These are phyloP conservation scores for Amauroascus niger DNA, from an alignment of 2,329 filamentous ascomycete species.

Conservation along the genomic window DNA sequence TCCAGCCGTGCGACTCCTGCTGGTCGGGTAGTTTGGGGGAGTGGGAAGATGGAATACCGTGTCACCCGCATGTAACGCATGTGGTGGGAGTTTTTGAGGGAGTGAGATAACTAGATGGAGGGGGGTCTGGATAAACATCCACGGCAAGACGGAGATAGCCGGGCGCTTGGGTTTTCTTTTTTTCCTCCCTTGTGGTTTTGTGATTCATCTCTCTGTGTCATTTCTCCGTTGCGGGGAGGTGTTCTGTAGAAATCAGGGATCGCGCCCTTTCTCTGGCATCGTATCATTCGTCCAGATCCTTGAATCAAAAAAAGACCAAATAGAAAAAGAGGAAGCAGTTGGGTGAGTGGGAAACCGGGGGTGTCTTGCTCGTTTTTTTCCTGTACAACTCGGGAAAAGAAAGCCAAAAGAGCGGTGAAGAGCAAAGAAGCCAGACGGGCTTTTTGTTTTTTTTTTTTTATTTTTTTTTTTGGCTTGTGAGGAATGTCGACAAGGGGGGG, in stretches of 20 bases:
- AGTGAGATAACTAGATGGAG: too few relatives aligned
- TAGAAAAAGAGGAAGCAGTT: too few relatives aligned
- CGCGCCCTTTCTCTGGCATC: background rate
- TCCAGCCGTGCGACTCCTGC: background rate
- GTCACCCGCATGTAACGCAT: background rate
- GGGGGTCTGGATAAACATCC: background rate
- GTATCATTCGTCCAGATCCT: background rate
- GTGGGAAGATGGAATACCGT: background rate
- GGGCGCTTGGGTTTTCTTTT: background rate
- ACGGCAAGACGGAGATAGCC: conserved; percentile 9
- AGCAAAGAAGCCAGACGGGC: background rate
- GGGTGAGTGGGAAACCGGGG: background rate
- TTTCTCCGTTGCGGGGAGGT: background rate
- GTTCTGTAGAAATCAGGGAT: background rate
- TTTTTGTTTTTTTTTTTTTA: too few relatives aligned
- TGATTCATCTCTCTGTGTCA: background rate
- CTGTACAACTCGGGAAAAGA: background rate
- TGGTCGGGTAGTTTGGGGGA: background rate
- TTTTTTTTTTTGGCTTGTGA: too few relatives aligned
- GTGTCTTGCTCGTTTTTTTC: background rate
- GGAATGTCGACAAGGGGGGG: background rate
- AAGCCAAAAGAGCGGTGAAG: conserved; percentile 8
- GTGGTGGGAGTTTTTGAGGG: background rate
- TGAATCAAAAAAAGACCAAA: background rate
- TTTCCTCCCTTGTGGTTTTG: background rate